phyloP scores from a whole-genome alignment of 192 early-diverging fungal genomes.

The Coemansia sp. region DNA sequence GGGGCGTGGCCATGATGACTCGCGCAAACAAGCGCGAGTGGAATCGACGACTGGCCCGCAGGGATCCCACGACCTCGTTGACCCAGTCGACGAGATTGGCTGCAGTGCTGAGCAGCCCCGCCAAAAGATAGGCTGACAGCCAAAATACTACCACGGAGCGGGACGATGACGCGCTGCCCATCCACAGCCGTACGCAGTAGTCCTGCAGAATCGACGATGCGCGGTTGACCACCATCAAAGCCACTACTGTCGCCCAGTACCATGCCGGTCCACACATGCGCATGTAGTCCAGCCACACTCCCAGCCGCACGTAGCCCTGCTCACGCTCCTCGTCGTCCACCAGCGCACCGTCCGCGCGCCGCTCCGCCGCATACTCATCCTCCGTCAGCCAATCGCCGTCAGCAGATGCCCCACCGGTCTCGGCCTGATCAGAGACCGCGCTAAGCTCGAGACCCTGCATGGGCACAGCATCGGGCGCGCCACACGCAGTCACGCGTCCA shows the following conservation, averaged over 20 bases:
- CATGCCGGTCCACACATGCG: constrained; percentile 61
- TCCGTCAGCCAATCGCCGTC: constrained; percentile 22
- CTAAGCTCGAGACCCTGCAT: constrained; percentile 1
- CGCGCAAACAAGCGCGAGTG: constrained; percentile 60
- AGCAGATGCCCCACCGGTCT: not conserved
- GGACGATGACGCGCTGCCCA: constrained; percentile 7
- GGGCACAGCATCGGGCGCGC: constrained; percentile 50
- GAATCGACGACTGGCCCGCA: constrained; percentile 58
- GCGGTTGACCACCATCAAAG: constrained; percentile 40
- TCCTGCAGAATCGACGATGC: constrained; percentile 56
- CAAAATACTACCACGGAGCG: constrained; percentile 50
- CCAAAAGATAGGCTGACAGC: constrained; percentile 58
- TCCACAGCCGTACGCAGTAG: constrained; percentile 69
- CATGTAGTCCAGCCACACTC: constrained; percentile 79
- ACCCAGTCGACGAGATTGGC: constrained; percentile 33
- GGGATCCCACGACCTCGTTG: constrained; percentile 21
- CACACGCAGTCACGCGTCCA: constrained; percentile 57
- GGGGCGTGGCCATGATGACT: constrained; percentile 70
- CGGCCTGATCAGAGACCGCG: not conserved
- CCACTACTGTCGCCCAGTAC: constrained; percentile 53
- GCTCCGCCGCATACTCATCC: constrained; percentile 30
- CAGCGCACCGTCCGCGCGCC: constrained; percentile 54
- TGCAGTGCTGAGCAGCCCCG: constrained; percentile 54
- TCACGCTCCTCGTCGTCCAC: constrained; percentile 83
- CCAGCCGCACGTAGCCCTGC: constrained; percentile 69